Conservation (phyloP, 305 asterid genomes). For the Solanum hybrid region DNA sequence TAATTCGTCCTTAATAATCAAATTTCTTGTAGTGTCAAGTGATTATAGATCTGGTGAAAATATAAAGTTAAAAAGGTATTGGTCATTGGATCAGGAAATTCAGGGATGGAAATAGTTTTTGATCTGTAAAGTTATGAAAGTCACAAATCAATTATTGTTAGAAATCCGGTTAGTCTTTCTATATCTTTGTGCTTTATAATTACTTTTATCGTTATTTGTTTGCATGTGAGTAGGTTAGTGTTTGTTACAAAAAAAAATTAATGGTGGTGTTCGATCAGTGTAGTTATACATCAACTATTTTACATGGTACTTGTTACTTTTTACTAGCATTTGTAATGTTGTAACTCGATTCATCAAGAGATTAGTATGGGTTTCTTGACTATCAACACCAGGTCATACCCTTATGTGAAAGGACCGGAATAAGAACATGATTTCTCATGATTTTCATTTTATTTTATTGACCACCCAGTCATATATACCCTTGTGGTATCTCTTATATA, state of each 20-base stretch:
- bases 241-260: too few relatives aligned
- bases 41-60: slow-evolving; percentile 8
- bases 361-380: too few relatives aligned
- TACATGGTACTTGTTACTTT: too few relatives aligned
- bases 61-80: slow-evolving; percentile 16
- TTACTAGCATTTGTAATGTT: too few relatives aligned
- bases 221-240: not conserved
- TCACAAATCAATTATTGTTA: slow-evolving; percentile 13
- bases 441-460: too few relatives aligned
- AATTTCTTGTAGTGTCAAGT: not conserved
- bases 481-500: too few relatives aligned
- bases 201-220: not conserved
- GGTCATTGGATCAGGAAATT: slow-evolving; percentile 24
- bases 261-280: not conserved
- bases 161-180: slow-evolving; percentile 4
- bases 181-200: not conserved
- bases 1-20: too few relatives aligned
- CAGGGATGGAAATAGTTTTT: slow-evolving; percentile 26
- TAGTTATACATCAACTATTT: not conserved
- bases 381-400: too few relatives aligned
- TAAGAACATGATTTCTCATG: not conserved
- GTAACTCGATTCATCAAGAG: too few relatives aligned
- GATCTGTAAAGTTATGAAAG: slow-evolving; percentile 15
- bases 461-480: too few relatives aligned
- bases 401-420: too few relatives aligned